These are phyloP conservation scores for Euptelea pleiosperma DNA, from an alignment of 164 flowering plant genomes.

Conservation along the genomic window DNA sequence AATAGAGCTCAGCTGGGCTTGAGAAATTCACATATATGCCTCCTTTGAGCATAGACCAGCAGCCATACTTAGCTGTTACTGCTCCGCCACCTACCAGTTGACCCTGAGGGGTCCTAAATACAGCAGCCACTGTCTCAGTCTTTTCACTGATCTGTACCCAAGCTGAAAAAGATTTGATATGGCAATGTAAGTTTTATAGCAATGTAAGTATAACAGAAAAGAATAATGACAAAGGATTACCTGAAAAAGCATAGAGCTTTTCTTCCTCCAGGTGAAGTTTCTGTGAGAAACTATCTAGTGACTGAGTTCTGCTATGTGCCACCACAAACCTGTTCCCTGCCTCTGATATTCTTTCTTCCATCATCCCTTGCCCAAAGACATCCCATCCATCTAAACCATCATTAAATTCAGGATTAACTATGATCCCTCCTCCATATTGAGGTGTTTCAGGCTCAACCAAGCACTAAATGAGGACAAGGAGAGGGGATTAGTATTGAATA, in stretches of 20 bases:
- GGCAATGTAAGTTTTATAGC: too few relatives aligned
- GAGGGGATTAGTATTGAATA: too few relatives aligned
- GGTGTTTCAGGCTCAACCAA: constrained; percentile 46
- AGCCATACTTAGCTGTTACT: constrained; percentile 53
- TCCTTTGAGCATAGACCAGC: constrained; percentile 95
- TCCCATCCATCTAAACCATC: constrained; percentile 58
- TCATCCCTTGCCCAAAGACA: constrained; percentile 39
- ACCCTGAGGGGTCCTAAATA: constrained; percentile 35
- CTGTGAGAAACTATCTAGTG: constrained; percentile 51
- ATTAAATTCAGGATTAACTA: constrained; percentile 56
- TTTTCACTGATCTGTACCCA: constrained; percentile 76
- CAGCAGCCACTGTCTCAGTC: constrained; percentile 38
- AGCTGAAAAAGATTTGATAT: constrained; percentile 35
- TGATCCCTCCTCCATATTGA: constrained; percentile 74
- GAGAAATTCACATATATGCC: constrained; percentile 54
- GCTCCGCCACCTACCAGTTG: constrained; percentile 37
- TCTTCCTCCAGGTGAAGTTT: constrained; percentile 38
- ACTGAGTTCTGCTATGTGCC: constrained; percentile 37
- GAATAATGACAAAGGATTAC: constrained; percentile 24
- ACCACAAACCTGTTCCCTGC: constrained; percentile 52
- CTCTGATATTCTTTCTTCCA: constrained; percentile 28
- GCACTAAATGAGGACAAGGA: constrained; percentile 36
- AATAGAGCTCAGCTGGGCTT: constrained; percentile 51
- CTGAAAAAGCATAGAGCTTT: constrained; percentile 61
- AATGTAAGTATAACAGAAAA: too few relatives aligned